phyloP scores from a whole-genome alignment of 495 filamentous ascomycete genomes.

The Apodospora peruviana region DNA sequence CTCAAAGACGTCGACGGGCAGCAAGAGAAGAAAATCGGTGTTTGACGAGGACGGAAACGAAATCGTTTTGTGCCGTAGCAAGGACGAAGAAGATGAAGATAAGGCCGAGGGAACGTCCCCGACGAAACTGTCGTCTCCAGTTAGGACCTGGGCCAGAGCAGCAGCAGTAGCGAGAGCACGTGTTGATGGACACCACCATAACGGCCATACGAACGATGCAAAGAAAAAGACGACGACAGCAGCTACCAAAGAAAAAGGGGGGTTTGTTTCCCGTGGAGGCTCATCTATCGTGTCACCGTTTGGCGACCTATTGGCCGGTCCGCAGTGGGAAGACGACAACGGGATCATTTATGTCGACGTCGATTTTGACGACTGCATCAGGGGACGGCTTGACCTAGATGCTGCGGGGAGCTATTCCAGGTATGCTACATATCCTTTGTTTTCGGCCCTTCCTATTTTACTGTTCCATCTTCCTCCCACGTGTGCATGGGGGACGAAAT shows the following conservation, averaged over 20 bases:
- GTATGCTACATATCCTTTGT: conserved; percentile 20
- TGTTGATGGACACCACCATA: not conserved
- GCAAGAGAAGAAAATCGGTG: conserved; percentile 23
- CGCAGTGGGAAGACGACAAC: conserved; percentile 73
- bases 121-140: not conserved
- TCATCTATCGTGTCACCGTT: conserved; percentile 76
- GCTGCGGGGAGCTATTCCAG: conserved; percentile 73
- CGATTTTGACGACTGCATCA: conserved; percentile 48
- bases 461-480: not conserved
- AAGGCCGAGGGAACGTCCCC: not conserved
- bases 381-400: conserved; percentile 57
- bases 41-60: conserved; percentile 44
- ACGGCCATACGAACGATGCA: not conserved
- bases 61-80: conserved; percentile 30
- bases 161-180: not conserved
- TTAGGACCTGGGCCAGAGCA: not conserved
- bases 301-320: conserved; percentile 71
- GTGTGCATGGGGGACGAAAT: not conserved
- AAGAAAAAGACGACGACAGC: not conserved
- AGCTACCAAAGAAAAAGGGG: conserved; percentile 12
- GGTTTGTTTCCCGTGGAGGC: conserved; percentile 64
- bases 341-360: conserved; percentile 43
- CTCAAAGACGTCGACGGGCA: not conserved
- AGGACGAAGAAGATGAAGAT: conserved; percentile 3
- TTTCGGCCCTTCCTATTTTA: not conserved